phyloP scores from a whole-genome alignment of 306 rosid species.

The Castanopsis chinensis region DNA sequence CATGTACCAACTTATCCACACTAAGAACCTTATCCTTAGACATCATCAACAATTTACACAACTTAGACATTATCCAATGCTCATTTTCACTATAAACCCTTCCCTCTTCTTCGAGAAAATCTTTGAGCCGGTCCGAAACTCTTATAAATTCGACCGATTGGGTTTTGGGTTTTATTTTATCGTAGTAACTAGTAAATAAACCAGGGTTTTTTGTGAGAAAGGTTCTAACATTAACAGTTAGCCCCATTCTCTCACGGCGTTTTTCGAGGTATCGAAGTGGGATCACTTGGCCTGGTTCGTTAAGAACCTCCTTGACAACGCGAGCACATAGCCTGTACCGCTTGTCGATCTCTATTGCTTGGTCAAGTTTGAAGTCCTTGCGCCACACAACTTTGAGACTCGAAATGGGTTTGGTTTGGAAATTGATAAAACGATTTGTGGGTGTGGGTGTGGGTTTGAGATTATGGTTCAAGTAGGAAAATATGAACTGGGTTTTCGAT shows the following conservation, averaged over 20 bases:
- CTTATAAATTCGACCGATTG: constrained; percentile 56
- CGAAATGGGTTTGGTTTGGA: constrained; percentile 36
- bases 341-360: constrained; percentile 68
- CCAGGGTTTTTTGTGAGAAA: constrained; percentile 62
- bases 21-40: constrained; percentile 62
- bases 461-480: constrained; percentile 13
- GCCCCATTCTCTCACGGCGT: constrained; percentile 73
- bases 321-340: constrained; percentile 54
- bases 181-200: constrained; percentile 56
- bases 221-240: constrained; percentile 35
- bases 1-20: constrained; percentile 75
- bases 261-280: constrained; percentile 62
- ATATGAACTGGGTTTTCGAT: constrained; percentile 22
- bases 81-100: constrained; percentile 49
- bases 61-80: constrained; percentile 47
- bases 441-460: background rate
- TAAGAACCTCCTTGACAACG: constrained; percentile 61
- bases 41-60: constrained; percentile 83
- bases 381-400: constrained; percentile 90
- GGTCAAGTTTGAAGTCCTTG: constrained; percentile 67
- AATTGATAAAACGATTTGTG: constrained; percentile 20
- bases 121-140: constrained; percentile 36
- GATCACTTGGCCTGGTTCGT: constrained; percentile 59
- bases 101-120: constrained; percentile 54
- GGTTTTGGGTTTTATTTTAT: constrained; percentile 74